Conservation (phyloP, 2,329 filamentous ascomycete genomes). For the Aspergillus felis region DNA sequence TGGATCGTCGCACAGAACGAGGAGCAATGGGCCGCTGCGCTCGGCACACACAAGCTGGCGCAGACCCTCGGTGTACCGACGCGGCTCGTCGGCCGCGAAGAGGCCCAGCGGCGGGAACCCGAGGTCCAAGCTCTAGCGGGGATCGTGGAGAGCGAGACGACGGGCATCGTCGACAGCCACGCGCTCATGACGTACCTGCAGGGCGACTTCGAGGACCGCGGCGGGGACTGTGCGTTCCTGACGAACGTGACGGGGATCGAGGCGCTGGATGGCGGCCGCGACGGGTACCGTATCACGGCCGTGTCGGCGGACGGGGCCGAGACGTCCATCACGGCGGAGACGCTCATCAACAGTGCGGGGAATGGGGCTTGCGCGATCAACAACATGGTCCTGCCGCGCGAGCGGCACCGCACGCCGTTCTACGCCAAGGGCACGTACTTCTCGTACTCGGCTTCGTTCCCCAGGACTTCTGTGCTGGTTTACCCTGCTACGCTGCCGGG, state of each 20-base stretch:
- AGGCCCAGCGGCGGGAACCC: conserved; percentile 66
- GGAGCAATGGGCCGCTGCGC: conserved; percentile 59
- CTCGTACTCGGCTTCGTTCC: conserved; percentile 66
- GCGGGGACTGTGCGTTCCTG: conserved; percentile 69
- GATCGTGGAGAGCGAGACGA: conserved; percentile 77
- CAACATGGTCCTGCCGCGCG: conserved; percentile 67
- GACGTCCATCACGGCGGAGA: conserved; percentile 65
- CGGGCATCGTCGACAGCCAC: conserved; percentile 89
- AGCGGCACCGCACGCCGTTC: conserved; percentile 58
- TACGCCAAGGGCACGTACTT: conserved; percentile 98
- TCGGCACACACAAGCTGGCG: conserved; percentile 52
- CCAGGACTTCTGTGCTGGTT: conserved; percentile 67
- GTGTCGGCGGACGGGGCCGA: conserved; percentile 35
- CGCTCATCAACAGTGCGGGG: conserved; percentile 80
- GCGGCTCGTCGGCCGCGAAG: conserved; percentile 61
- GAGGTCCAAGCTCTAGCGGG: conserved; percentile 68
- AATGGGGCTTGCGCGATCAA: conserved; percentile 70
- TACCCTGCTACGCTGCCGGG: conserved; percentile 85
- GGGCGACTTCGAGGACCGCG: conserved; percentile 70
- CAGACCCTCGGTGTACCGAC: conserved; percentile 62
- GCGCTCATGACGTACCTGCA: conserved; percentile 76
- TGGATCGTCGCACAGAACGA: conserved; percentile 89
- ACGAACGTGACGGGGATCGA: conserved; percentile 62
- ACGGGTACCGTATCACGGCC: conserved; percentile 68
- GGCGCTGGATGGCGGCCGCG: conserved; percentile 48